Evolutionary conservation across 345 rosid genomes (phyloP).

Genomic region (Rhodomyrtus tomentosa): DNA sequence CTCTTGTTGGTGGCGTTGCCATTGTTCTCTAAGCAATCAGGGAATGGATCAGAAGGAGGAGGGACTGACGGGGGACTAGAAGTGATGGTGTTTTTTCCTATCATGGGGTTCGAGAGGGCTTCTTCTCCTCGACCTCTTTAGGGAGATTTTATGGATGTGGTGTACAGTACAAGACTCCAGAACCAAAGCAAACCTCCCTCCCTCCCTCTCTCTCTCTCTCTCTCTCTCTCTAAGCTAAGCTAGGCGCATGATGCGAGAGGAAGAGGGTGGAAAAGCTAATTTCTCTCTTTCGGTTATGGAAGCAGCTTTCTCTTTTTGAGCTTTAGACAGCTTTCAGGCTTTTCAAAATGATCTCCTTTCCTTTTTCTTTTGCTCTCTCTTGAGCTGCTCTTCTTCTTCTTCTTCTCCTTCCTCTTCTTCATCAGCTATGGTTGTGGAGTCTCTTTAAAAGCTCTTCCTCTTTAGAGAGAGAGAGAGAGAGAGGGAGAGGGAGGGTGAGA

Average conservation of each 20-base stretch:
- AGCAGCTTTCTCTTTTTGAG: slow-evolving; percentile 2
- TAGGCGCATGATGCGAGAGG: background rate
- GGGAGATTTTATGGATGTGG: background rate
- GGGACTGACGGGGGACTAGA: background rate
- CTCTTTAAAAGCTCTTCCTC: background rate
- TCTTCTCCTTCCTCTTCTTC: background rate
- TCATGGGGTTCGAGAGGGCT: background rate
- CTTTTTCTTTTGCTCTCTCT: background rate
- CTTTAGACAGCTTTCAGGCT: background rate
- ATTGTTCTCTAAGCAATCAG: slow-evolving; percentile 2
- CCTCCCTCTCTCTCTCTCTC: too few species aligned
- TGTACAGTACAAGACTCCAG: background rate
- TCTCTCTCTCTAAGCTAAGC: background rate
- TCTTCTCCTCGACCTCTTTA: background rate
- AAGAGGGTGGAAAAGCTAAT: background rate
- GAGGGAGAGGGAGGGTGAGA: background rate
- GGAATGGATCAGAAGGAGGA: slow-evolving; percentile 22
- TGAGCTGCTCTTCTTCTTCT: background rate
- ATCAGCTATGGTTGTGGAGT: background rate
- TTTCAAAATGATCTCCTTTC: background rate
- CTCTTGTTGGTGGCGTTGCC: slow-evolving; percentile 34
- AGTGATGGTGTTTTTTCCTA: background rate
- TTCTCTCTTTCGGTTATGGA: slow-evolving; percentile 4
- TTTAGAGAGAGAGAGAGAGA: background rate
- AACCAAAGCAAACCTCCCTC: background rate